A percentile compares a stretch with the other conserved stretches of the same genome.
Conservation (phyloP, 257 asterid species). For the Ilex asprella region DNA sequence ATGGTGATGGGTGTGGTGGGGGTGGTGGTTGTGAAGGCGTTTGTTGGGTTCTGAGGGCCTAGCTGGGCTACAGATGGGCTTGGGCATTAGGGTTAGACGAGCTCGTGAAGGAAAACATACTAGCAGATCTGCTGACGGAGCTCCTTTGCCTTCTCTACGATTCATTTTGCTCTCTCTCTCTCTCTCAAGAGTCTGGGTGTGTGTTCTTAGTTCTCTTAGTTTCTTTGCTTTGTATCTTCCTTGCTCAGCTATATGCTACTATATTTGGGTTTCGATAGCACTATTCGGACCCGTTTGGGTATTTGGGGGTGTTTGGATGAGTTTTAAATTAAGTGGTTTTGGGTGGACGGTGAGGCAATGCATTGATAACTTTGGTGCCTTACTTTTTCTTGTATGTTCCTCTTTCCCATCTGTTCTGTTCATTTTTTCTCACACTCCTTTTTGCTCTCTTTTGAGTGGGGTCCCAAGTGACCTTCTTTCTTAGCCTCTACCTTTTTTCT, state of each 20-base stretch:
- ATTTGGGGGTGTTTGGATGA: neutral
- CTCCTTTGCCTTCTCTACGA: slow-evolving; percentile 67
- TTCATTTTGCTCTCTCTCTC: slow-evolving; percentile 29
- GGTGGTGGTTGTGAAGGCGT: slow-evolving; percentile 33
- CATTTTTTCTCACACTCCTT: neutral
- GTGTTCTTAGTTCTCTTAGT: neutral
- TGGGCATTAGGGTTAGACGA: slow-evolving; percentile 71
- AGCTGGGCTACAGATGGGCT: slow-evolving; percentile 75
- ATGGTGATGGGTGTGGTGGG: slow-evolving; percentile 14
- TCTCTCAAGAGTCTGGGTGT: neutral
- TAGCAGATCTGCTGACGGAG: slow-evolving; percentile 66
- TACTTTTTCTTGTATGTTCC: neutral
- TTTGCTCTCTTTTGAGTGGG: neutral
- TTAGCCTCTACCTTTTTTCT: too few species aligned
- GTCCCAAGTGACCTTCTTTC: neutral
- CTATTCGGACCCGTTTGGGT: neutral
- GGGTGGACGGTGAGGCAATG: neutral
- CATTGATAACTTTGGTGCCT: neutral
- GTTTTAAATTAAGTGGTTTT: too few species aligned
- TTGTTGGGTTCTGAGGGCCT: slow-evolving; percentile 36
- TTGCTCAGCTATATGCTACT: too few species aligned
- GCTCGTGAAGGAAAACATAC: slow-evolving; percentile 86
- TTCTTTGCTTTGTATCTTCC: neutral
- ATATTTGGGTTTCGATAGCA: too few species aligned
- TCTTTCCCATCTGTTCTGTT: too few species aligned